These are phyloP conservation scores for Calocybe gambosa DNA, from an alignment of 1,284 basidiomycete genomes.

Conservation along the genomic window DNA sequence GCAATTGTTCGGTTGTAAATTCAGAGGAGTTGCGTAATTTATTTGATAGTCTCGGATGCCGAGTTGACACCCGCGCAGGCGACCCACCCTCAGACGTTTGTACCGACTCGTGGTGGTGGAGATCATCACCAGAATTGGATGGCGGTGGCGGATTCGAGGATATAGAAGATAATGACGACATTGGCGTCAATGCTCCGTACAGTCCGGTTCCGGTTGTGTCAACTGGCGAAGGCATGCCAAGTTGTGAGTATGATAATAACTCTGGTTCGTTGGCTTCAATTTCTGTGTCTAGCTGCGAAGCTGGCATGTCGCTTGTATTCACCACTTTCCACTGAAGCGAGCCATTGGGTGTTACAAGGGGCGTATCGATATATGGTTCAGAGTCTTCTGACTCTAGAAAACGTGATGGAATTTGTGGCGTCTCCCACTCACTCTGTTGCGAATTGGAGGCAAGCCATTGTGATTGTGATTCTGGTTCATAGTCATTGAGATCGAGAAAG, in stretches of 20 bases:
- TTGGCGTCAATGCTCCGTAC: slow-evolving; percentile 14
- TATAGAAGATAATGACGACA: slow-evolving; percentile 17
- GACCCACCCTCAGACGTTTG: slow-evolving; percentile 7
- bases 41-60: slow-evolving; percentile 6
- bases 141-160: slow-evolving; percentile 10
- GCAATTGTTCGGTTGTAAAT: slow-evolving; percentile 12
- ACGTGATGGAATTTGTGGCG: slow-evolving; percentile 21
- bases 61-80: slow-evolving; percentile 1
- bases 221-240: slow-evolving; percentile 22
- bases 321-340: slow-evolving; percentile 39
- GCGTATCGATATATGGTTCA: slow-evolving; percentile 41
- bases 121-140: background rate
- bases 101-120: slow-evolving; percentile 2
- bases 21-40: slow-evolving; percentile 5
- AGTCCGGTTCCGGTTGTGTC: slow-evolving; percentile 15
- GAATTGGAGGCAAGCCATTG: slow-evolving; percentile 10
- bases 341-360: slow-evolving; percentile 48
- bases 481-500: slow-evolving; percentile 24
- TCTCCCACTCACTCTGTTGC: slow-evolving; percentile 13
- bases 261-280: slow-evolving; percentile 26
- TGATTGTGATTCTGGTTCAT: slow-evolving; percentile 15
- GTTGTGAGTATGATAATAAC: slow-evolving; percentile 29
- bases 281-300: slow-evolving; percentile 33
- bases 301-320: slow-evolving; percentile 27
- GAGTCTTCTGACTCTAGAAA: slow-evolving; percentile 36